Base-by-base conservation (phyloP, 2,329 filamentous ascomycete species). In the Penicillium nordicum region DNA sequence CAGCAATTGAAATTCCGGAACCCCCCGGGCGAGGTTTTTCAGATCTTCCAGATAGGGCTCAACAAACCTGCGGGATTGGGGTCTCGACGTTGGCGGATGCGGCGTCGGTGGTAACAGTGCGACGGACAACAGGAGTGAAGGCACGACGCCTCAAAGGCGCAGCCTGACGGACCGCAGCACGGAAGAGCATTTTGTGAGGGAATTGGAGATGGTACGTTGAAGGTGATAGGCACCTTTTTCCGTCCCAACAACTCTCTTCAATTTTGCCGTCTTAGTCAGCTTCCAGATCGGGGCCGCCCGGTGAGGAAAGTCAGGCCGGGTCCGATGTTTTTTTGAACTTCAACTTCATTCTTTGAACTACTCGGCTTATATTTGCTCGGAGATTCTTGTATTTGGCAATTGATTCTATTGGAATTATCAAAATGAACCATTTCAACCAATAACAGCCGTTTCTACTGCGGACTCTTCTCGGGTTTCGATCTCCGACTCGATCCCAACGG, bases 41-140 rank as follows among this genome's bases (percentile, higher is more conserved):
- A 55, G 53, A 58, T 66, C 25, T 62, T 63, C 58, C 58, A 51
- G 58, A 59, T 46, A 57, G 82, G 80, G 64, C 79, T 65, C 60
- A 66, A 69, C 82, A 67, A 80, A 88, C 87, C 74, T 82, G 75
- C 55, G 87, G 87, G 63, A 90, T 82, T 10, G 53, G 53, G 82
- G 89, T 90, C 76, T 93, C 90, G 70, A 92, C 87, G 76, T 95
- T 90, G 70, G 92, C 87, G 70, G 89, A 93, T 66, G 94, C 94
- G 65, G 94, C 94, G 79, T 97, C 88, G 66, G 94, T 97, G 67
- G 94, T 99, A 72, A 99, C 94, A 68, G 85, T 85, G 75, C 93
- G 86, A 74, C 85, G 80, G 67, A 82, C 79, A 62, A 78, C 59
- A 58, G 79, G 73, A 64, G 77, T 74, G 61, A 76, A 74, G 49